Base-by-base conservation (phyloP, 768 basidiomycete species). In the Mycena olivaceomarginata region DNA sequence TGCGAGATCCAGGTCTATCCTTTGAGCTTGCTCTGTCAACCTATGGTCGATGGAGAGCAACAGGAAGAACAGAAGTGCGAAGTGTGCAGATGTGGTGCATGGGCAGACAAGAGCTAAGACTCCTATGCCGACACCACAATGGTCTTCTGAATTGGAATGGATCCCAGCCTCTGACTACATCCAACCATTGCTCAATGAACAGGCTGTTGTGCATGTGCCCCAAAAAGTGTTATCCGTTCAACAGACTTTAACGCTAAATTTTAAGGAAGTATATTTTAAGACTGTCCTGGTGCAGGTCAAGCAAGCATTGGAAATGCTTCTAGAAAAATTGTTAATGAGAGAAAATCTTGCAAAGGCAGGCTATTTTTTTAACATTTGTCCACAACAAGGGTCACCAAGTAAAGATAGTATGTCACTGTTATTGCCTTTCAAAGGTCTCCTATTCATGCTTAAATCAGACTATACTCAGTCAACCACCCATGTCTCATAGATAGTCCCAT, bases 171-270 rank as follows among this genome's bases (percentile, higher is more conserved):
- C n/a, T n/a, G 67, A 68, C 67, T 68, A 68, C 51, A 41, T 57
- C 12, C 67, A 68, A 57, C 67, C 67, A 3, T n/a, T 68, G 48
- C 39, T 68, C 8, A 68, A 68, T 68, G 67, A 68, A n/a, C 67
- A 68, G 51, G 67, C 37, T 22, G 67, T 68, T 13, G 66, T 25
- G 66, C 53, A 67, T 67, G 66, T 67, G 6, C 51, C 22, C 22
- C 46, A 51, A 6, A 51, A 5, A 20, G 7, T 20, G 8, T 31
- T 53, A 51, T 67, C 18, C 6, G 22, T 45, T 5, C n/a, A 2
- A 37, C 37, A 53, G n/a, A 25, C 48, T 37, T 53, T 7, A 39
- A 31, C 3, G 25, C 46, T 40, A 39, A 51, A 53, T n/a, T 53
- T 39, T 15, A 68, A 37, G 7, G 51, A 68, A 57, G 18, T 68